A percentile compares a stretch with the other conserved stretches of the same genome.
These are phyloP conservation scores for Aquilaria malaccensis DNA, from an alignment of 345 rosid genomes.

Conservation along the genomic window DNA sequence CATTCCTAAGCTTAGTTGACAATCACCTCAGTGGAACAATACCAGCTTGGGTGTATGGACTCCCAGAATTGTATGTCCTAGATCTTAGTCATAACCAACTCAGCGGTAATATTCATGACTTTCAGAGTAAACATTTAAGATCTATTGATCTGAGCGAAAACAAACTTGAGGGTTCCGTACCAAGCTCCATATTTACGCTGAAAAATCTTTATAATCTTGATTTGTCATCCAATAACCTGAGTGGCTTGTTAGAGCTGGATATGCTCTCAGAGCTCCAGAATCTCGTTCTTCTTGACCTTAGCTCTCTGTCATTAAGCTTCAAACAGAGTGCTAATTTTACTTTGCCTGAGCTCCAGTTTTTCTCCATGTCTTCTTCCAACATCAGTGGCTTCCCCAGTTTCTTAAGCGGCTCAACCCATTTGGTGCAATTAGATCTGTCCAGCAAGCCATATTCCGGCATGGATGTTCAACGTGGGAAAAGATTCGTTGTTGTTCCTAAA, in stretches of 20 bases:
- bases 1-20: too few relatives aligned
- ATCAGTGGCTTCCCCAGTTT: constrained; percentile 1
- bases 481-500: background rate
- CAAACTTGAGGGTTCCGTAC: too few relatives aligned
- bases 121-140: too few relatives aligned
- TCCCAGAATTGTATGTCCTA: too few relatives aligned
- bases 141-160: too few relatives aligned
- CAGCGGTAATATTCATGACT: too few relatives aligned
- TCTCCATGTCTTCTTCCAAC: background rate
- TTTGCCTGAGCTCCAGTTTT: background rate
- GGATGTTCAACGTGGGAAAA: background rate
- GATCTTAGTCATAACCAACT: too few relatives aligned
- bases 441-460: background rate
- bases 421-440: background rate
- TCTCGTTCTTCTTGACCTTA: background rate
- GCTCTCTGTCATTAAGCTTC: background rate
- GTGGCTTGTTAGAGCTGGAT: background rate
- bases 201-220: background rate
- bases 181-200: too few relatives aligned
- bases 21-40: too few relatives aligned
- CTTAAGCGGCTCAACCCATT: background rate
- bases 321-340: background rate
- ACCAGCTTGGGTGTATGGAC: too few relatives aligned
- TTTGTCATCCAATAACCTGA: background rate
- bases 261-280: background rate